Evolutionary conservation across 331 rosid genomes (phyloP).

Genomic region (Prunus yedoensis): DNA sequence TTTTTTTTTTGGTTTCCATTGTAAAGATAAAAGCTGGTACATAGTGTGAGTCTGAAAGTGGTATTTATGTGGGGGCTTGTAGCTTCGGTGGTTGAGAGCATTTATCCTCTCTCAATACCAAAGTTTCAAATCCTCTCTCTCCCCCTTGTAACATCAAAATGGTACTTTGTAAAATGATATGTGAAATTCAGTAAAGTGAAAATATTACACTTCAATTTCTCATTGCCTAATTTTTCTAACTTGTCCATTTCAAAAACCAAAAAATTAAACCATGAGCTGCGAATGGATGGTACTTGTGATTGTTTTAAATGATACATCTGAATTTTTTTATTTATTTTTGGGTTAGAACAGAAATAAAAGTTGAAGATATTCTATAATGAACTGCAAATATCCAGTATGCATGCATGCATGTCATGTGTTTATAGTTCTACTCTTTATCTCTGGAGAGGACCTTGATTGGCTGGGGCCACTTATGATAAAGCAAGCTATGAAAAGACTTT

Average conservation of each 20-base stretch:
- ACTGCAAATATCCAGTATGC: not conserved
- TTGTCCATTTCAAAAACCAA: no score
- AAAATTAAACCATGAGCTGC: no score
- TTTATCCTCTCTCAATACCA: not conserved
- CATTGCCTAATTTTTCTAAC: no score
- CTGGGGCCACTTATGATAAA: conserved; percentile 24
- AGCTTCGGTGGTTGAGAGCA: not conserved
- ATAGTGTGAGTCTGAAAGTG: not conserved
- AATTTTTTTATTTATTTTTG: no score
- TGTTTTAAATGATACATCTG: no score
- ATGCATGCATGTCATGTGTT: not conserved
- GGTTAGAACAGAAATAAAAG: no score
- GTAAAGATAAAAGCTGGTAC: not conserved
- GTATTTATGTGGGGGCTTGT: not conserved
- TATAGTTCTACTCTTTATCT: not conserved
- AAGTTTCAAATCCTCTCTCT: not conserved
- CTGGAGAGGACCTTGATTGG: conserved; percentile 17
- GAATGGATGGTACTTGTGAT: no score
- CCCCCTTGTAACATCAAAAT: not conserved
- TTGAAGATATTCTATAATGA: not conserved
- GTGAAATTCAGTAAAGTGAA: not conserved
- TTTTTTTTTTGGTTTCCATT: not conserved
- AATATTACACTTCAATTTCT: no score
- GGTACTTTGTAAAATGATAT: not conserved
- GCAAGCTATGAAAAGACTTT: conserved; percentile 49